Percentiles rank a stretch among this genome's conserved stretches.
These are phyloP conservation scores for Coemansia sp. DNA, from an alignment of 192 early-diverging fungal genomes.

Conservation along the genomic window DNA sequence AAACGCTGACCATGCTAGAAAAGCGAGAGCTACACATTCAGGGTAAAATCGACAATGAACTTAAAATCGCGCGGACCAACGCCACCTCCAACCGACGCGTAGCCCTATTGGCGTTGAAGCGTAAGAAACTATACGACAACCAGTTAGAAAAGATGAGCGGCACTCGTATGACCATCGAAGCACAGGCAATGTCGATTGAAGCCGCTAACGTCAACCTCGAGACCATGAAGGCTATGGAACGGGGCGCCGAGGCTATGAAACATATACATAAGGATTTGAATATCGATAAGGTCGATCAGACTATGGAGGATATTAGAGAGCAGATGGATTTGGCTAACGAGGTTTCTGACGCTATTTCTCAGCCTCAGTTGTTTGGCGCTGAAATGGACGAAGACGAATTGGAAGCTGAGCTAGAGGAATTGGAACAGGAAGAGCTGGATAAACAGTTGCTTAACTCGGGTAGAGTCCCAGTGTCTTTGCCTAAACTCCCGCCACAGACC, in stretches of 20 bases:
- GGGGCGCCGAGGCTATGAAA: conserved; percentile 93
- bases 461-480: conserved; percentile 64
- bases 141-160: conserved; percentile 90
- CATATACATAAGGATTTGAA: conserved; percentile 81
- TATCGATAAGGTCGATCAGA: conserved; percentile 93
- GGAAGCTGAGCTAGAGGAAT: conserved; percentile 83
- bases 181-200: conserved; percentile 95
- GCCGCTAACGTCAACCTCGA: conserved; percentile 95
- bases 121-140: conserved; percentile 83
- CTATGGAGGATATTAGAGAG: conserved; percentile 97
- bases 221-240: conserved; percentile 93
- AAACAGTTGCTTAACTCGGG: conserved; percentile 79
- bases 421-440: conserved; percentile 95
- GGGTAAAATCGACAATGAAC: conserved; percentile 84
- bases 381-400: conserved; percentile 96
- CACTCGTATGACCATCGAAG: conserved; percentile 89
- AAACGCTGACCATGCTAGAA: conserved; percentile 91
- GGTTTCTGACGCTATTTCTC: conserved; percentile 90
- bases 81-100: conserved; percentile 88
- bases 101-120: conserved; percentile 94
- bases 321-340: conserved; percentile 98
- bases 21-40: conserved; percentile 91
- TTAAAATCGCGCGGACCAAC: conserved; percentile 84
- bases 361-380: conserved; percentile 84
- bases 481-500: conserved; percentile 40